A percentile compares a stretch with the other conserved stretches of the same genome.
phyloP scores from a whole-genome alignment of 2,329 filamentous ascomycete genomes.

The Colletotrichum karsti region DNA sequence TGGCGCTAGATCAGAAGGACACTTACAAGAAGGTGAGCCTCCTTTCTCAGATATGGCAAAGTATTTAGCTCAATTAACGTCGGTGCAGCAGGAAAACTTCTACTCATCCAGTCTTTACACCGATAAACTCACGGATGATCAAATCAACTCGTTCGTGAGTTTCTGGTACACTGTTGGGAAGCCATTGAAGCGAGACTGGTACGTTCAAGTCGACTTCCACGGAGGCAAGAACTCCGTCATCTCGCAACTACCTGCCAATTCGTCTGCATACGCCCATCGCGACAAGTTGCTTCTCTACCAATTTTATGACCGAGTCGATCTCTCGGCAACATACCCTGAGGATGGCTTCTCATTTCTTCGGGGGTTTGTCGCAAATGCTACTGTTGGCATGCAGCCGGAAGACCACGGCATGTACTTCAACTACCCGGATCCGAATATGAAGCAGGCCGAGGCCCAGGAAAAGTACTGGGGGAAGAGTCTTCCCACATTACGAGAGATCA shows the following conservation, averaged over 20 bases:
- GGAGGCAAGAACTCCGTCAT: conserved; percentile 47
- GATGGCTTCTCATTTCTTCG: conserved; percentile 43
- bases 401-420: conserved; percentile 52
- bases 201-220: conserved; percentile 42
- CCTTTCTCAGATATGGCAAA: too few relatives aligned
- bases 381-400: conserved; percentile 33
- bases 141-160: conserved; percentile 33
- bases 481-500: conserved; percentile 41
- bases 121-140: conserved; percentile 31
- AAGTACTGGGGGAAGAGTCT: conserved; percentile 48
- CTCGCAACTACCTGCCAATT: conserved; percentile 30
- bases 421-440: conserved; percentile 47
- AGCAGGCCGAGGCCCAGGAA: conserved; percentile 40
- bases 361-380: conserved; percentile 43
- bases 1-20: conserved; percentile 38
- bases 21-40: conserved; percentile 31
- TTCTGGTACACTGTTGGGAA: conserved; percentile 38
- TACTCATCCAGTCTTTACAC: conserved; percentile 40
- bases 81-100: conserved; percentile 38
- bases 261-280: conserved; percentile 48
- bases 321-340: conserved; percentile 40
- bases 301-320: conserved; percentile 46
- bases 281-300: conserved; percentile 60
- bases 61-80: too few relatives aligned
- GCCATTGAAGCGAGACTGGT: conserved; percentile 39